Conservation (phyloP, 2,329 filamentous ascomycete species). For the Aspergillus tubingensis region DNA sequence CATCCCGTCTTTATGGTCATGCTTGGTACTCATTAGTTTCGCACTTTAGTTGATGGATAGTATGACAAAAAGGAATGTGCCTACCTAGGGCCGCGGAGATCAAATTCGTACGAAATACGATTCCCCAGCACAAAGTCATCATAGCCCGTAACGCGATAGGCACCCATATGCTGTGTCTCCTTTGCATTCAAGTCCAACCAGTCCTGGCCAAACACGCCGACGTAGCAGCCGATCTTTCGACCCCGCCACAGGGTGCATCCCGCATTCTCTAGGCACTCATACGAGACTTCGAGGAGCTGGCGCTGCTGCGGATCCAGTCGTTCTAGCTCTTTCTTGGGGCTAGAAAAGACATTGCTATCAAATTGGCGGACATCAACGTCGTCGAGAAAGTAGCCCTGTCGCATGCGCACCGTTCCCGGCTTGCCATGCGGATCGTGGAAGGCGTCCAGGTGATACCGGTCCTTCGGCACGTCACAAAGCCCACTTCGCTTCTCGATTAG, state of each 20-base stretch:
- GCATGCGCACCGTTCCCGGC: constrained; percentile 8
- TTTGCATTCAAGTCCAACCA: constrained; percentile 25
- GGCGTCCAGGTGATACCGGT: constrained; percentile 28
- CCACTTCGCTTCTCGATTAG: constrained; percentile 21
- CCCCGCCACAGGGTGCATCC: constrained; percentile 33
- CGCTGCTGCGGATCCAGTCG: constrained; percentile 37
- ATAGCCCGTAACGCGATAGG: constrained; percentile 11
- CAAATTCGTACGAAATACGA: constrained; percentile 16
- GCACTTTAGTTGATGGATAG: too few relatives aligned
- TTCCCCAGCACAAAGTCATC: constrained; percentile 16
- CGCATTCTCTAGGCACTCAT: constrained; percentile 35
- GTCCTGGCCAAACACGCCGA: constrained; percentile 28
- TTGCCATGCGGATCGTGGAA: constrained; percentile 23
- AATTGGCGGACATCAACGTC: constrained; percentile 27
- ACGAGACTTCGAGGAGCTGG: constrained; percentile 33
- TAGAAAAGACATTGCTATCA: constrained; percentile 31
- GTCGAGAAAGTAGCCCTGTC: constrained; percentile 31
- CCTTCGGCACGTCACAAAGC: constrained; percentile 19
- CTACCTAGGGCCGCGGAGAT: constrained; percentile 10
- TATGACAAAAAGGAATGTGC: neutral
- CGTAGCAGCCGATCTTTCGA: constrained; percentile 31
- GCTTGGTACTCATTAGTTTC: constrained; percentile 19
- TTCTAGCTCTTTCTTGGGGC: constrained; percentile 23
- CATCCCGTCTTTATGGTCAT: constrained; percentile 41
- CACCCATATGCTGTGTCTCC: constrained; percentile 19